Percentiles rank a stretch among this genome's conserved stretches.
Evolutionary conservation across 768 basidiomycete species (phyloP).

Genomic region (Leucocoprinus birnbaumii): DNA sequence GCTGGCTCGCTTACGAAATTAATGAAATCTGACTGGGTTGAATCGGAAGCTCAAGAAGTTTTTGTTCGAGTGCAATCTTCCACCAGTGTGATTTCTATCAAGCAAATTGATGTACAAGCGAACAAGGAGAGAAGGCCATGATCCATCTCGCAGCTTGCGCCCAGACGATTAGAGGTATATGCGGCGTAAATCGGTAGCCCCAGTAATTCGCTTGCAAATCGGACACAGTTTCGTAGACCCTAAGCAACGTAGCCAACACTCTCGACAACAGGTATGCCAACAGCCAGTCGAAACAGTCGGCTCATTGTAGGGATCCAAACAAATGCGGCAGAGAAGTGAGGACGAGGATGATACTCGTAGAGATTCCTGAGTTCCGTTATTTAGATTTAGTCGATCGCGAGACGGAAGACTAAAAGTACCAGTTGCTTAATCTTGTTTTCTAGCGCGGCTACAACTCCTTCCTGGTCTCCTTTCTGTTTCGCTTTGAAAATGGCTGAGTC

Average conservation of each 20-base stretch:
- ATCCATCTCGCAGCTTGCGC: not conserved
- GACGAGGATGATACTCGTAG: conserved; percentile 37
- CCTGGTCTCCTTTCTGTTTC: conserved; percentile 42
- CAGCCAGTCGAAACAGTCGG: conserved; percentile 82
- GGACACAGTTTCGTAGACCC: conserved; percentile 82
- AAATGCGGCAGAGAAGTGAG: conserved; percentile 66
- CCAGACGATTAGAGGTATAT: conserved; percentile 56
- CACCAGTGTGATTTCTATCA: too few relatives aligned
- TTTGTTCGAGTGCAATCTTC: too few relatives aligned
- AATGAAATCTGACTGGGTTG: too few relatives aligned
- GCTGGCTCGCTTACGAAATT: too few relatives aligned
- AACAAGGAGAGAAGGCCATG: not conserved
- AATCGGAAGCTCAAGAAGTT: too few relatives aligned
- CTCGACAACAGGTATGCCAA: conserved; percentile 84
- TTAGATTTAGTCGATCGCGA: conserved; percentile 3
- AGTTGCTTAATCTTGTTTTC: conserved; percentile 59
- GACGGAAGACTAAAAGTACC: conserved; percentile 31
- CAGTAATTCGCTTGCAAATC: conserved; percentile 84
- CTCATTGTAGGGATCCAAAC: conserved; percentile 73
- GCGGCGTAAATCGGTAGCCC: conserved; percentile 69
- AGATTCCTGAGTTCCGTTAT: conserved; percentile 37
- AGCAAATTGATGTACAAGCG: too few relatives aligned
- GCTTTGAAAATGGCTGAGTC: conserved; percentile 50
- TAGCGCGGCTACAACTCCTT: conserved; percentile 49
- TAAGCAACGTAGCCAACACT: conserved; percentile 84